These are phyloP conservation scores for Parascedosporium putredinis DNA, from an alignment of 2,329 filamentous ascomycete species.

Conservation along the genomic window DNA sequence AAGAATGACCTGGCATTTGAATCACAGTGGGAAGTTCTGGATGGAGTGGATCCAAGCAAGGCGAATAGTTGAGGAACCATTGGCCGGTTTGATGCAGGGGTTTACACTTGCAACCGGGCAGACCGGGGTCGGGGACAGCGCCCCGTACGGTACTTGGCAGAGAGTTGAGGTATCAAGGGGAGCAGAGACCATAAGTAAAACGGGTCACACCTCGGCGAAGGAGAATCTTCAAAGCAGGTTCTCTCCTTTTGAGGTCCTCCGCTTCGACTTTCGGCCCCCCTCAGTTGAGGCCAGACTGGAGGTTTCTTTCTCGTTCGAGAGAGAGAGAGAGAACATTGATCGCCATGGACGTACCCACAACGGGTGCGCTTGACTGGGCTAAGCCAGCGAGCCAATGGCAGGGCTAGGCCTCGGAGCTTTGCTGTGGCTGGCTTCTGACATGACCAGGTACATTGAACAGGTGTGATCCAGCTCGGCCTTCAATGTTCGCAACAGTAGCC, in stretches of 20 bases:
- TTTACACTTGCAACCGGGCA: background rate
- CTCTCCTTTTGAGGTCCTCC: background rate
- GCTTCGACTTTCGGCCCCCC: background rate
- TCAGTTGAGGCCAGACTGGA: constrained; percentile 8
- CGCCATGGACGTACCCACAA: too few species aligned
- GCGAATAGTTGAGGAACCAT: background rate
- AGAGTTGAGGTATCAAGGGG: too few species aligned
- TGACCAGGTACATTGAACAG: too few species aligned
- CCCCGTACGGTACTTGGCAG: too few species aligned
- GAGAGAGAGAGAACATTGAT: too few species aligned
- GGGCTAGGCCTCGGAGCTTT: too few species aligned
- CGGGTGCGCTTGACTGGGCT: background rate
- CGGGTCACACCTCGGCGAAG: too few species aligned
- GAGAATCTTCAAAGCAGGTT: background rate
- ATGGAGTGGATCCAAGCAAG: background rate
- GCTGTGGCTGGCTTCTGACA: too few species aligned
- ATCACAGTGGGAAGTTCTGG: background rate
- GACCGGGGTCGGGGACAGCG: background rate
- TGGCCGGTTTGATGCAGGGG: background rate
- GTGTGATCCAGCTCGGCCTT: too few species aligned
- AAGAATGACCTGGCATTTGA: background rate
- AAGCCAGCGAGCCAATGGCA: constrained; percentile 6
- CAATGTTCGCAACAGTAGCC: too few species aligned
- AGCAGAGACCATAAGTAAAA: too few species aligned
- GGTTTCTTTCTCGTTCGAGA: too few species aligned